Evolutionary conservation across 352 stramenopile species (phyloP), one percentile per base, ranked within the genome.

Genomic region (Globisporangium perplexum): DNA sequence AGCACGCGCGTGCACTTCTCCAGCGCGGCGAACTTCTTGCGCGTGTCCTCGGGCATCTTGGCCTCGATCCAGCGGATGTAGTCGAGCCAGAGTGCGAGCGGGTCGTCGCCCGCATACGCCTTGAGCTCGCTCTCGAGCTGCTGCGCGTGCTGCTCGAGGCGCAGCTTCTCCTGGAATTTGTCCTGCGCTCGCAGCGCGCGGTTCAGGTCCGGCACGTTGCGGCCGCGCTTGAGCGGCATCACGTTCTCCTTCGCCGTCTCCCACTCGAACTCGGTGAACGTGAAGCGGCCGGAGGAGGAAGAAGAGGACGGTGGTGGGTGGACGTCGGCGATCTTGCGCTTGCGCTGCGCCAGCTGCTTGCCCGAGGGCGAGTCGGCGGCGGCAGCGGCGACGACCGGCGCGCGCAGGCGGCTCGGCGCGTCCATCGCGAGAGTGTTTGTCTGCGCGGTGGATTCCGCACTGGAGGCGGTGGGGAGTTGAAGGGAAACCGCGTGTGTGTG

Each of bases 161-260:
- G 68, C 18, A 79, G 28, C 48, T 88, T 84, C 8, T 69, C 77
- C 51, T 86, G 71, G 42, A 86, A 83, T 18, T 72, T 88, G 43
- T 88, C 74, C 39, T 89, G 63, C 14, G 69, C 67, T 17, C 66
- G 72, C 57, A 92, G 62, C 42, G 80, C 76, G 44, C 72, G 66
- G 60, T 95, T 95, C 36, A 95, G 72, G 44, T 95, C 80, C 5
- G 62, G 55, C 28, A 95, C 82, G 48, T 90, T 88, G 17, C 84
- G 83, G 4, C 84, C 84, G 28, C 81, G 66, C 54, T 89, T 87
- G 43, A 95, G 64, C 42, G 84, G 84, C 71, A 90, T 74, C n/a
- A 95, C 81, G 59, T 95, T 95, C 62, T 95, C 84, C 57, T 95
- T 95, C 33, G 80, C 83, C 59, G 67, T 74, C 63, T 95, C 84